Evolutionary conservation across 345 rosid species (phyloP), one percentile per base, ranked within the genome.

Genomic region (Populus euphratica): DNA sequence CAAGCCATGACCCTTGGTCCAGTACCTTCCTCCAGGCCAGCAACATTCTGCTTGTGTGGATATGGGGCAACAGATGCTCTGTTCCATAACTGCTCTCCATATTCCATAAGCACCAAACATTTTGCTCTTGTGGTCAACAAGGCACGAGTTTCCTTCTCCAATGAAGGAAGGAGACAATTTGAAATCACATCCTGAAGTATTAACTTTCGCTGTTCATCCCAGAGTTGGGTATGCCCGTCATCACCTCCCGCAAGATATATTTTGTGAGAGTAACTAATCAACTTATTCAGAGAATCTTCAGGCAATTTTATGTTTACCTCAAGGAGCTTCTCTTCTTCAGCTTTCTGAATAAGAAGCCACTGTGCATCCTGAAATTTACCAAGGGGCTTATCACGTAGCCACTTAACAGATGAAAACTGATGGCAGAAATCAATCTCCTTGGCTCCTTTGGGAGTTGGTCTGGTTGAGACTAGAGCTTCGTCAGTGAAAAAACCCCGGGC

Each of bases 291-390:
- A 7, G 18, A 9, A 6, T 1, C n/a, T 47, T 75, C 63, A 6
- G 78, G 71, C 31, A 75, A 29, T 8, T 47, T 75, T 64, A 65
- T 64, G 65, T 63, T 43, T 11, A 75, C 78, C 13, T 75, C 23
- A 65, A 75, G 70, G 2, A 75, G 72, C 36, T 64, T 64, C 14
- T 66, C 71, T 29, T 75, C 78, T n/a, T 75, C 78, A 25, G 78
- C 78, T 39, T 75, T 75, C 41, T 44, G 78, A 36, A 75, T 65
- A 41, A 75, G 62, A 27, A 75, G 78, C 78, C 78, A 75, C 17
- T 75, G 78, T 4, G 23, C 72, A 38, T 65, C 71, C 29, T 64
- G 27, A 64, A 75, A 75, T 63, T 65, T 47, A 25, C 8, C 62
- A 65, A 75, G 23, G 14, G 71, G 78, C 43, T 75, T 75, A 39